These are phyloP conservation scores for Pseudozyma tsukubaensis DNA, from an alignment of 1,284 basidiomycete species.

Conservation along the genomic window DNA sequence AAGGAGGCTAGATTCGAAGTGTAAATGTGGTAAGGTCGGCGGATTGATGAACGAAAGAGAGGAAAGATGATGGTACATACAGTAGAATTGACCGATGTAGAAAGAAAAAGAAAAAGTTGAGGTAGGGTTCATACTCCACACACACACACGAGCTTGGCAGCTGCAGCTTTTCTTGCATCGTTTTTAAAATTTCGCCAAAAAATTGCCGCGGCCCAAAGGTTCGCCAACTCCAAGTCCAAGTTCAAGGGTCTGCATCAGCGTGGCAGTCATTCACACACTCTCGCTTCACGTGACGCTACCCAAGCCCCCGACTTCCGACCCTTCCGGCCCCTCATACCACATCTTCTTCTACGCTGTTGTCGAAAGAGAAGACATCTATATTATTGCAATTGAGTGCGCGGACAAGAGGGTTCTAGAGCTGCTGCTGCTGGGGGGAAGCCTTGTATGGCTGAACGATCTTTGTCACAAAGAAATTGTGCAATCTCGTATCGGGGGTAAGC, in stretches of 20 bases:
- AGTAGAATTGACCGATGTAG: no score
- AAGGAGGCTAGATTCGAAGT: no score
- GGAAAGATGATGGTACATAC: no score
- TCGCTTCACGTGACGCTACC: constrained; percentile 7
- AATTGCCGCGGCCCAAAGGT: neutral
- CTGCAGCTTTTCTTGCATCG: neutral
- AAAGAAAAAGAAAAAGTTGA: no score
- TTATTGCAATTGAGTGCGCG: neutral
- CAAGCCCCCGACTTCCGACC: constrained; percentile 19
- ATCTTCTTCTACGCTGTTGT: neutral
- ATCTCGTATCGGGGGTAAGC: constrained; percentile 84
- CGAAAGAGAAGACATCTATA: constrained; percentile 2
- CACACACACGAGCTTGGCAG: neutral
- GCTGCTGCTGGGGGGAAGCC: no score
- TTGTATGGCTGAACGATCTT: constrained; percentile 39
- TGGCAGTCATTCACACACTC: neutral
- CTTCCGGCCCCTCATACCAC: neutral
- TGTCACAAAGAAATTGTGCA: constrained; percentile 85
- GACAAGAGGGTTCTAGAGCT: neutral
- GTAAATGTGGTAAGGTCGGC: no score
- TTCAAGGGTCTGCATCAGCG: no score
- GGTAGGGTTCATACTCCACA: neutral
- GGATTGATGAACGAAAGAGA: no score
- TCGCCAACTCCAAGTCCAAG: no score
- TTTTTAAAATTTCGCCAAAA: neutral